phyloP scores from a whole-genome alignment of 768 basidiomycete genomes.

The Leccinum olivaceopallidum region DNA sequence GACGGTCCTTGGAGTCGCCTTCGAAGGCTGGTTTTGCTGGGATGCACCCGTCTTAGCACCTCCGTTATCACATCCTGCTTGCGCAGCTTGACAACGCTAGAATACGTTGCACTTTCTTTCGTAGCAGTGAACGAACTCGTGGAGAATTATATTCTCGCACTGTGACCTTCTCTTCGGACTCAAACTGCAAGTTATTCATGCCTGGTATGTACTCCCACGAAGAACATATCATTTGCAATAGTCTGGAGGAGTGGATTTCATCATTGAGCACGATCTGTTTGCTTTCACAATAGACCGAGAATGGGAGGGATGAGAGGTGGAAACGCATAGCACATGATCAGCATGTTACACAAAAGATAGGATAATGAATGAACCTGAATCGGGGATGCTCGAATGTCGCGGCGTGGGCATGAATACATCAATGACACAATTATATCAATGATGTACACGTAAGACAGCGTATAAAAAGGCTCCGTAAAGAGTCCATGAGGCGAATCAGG shows the following conservation, averaged over 20 bases:
- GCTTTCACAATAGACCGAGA: conserved; percentile 24
- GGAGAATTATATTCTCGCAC: conserved; percentile 31
- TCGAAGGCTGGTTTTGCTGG: conserved; percentile 37
- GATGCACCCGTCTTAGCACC: conserved; percentile 35
- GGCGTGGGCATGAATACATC: background rate
- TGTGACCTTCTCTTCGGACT: conserved; percentile 34
- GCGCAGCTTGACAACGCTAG: conserved; percentile 26
- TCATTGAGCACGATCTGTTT: conserved; percentile 14
- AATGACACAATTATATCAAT: background rate
- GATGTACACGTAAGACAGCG: background rate
- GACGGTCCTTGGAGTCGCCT: conserved; percentile 20
- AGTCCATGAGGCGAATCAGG: conserved; percentile 12
- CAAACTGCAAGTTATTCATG: conserved; percentile 38
- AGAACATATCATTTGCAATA: conserved; percentile 33
- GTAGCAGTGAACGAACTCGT: conserved; percentile 37
- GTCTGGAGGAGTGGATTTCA: conserved; percentile 29
- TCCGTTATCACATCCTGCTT: conserved; percentile 32
- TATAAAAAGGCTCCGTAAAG: conserved; percentile 4
- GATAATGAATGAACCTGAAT: conserved; percentile 16
- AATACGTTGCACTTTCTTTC: conserved; percentile 38
- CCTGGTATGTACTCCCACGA: conserved; percentile 36
- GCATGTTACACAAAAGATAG: conserved; percentile 25
- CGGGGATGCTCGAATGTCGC: background rate
- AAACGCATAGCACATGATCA: conserved; percentile 23
- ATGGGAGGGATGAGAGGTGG: conserved; percentile 24